Evolutionary conservation across 2,329 filamentous ascomycete species (phyloP).

Genomic region (Gyromitra esculenta): DNA sequence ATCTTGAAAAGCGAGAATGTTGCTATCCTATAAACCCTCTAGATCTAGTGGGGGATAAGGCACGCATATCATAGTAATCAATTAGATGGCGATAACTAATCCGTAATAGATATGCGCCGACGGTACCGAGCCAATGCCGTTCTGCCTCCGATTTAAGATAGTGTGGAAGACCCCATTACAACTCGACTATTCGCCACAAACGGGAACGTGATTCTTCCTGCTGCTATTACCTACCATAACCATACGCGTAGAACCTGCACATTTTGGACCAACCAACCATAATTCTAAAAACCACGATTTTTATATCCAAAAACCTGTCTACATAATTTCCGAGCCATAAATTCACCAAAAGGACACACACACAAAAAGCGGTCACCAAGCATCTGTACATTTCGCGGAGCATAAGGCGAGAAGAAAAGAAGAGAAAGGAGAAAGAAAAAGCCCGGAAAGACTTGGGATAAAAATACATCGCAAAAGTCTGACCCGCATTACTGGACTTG

Average conservation of each 20-base stretch:
- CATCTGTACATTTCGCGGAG: not conserved
- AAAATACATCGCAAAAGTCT: conserved; percentile 1
- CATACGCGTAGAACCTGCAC: not conserved
- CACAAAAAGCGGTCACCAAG: not conserved
- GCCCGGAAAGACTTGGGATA: not conserved
- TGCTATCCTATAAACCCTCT: no score
- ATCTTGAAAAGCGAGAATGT: no score
- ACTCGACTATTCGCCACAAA: not conserved
- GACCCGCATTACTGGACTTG: conserved; percentile 6
- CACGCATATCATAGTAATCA: no score
- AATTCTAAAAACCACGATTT: not conserved
- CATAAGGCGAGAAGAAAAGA: not conserved
- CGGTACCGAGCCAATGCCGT: no score
- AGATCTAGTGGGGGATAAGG: no score
- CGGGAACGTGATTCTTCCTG: not conserved
- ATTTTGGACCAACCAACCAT: not conserved
- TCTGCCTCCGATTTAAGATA: not conserved
- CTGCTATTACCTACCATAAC: not conserved
- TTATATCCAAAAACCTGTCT: not conserved
- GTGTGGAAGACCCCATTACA: not conserved
- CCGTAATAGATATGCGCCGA: no score
- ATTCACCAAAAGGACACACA: not conserved
- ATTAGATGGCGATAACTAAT: no score
- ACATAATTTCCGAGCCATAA: not conserved
- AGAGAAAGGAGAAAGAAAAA: not conserved